Conservation (phyloP, 768 basidiomycete genomes). For the Phanerochaete carnosa region DNA sequence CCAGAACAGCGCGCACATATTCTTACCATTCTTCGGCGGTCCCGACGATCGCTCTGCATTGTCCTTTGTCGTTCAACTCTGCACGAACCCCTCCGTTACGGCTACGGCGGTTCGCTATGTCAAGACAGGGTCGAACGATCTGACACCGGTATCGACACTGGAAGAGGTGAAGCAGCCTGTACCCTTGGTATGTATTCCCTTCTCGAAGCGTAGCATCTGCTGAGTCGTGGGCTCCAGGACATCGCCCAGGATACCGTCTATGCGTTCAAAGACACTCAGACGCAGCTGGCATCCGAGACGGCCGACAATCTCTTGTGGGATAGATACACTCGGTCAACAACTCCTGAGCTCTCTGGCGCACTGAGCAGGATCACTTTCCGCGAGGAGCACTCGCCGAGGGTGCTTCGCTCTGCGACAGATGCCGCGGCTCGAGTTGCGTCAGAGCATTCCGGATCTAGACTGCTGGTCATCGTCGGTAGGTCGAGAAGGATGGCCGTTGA, state of each 20-base stretch:
- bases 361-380: conserved; percentile 66
- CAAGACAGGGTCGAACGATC: conserved; percentile 36
- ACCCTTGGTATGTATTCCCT: neutral
- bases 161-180: conserved; percentile 21
- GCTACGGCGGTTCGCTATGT: conserved; percentile 73
- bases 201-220: too few relatives aligned
- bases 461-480: conserved; percentile 70
- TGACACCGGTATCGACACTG: conserved; percentile 27
- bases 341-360: conserved; percentile 29
- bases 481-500: conserved; percentile 67
- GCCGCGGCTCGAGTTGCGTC: conserved; percentile 29
- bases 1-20: conserved; percentile 53
- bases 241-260: conserved; percentile 71
- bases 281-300: conserved; percentile 69
- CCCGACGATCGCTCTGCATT: conserved; percentile 90
- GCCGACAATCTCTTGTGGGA: conserved; percentile 21
- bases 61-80: conserved; percentile 75
- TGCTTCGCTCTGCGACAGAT: conserved; percentile 55
- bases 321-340: neutral
- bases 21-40: conserved; percentile 92
- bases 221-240: conserved; percentile 30
- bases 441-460: conserved; percentile 35
- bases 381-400: conserved; percentile 43
- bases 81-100: conserved; percentile 55
- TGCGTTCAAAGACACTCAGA: conserved; percentile 58